These are phyloP conservation scores for Sporobolomyces pararoseus DNA, from an alignment of 768 basidiomycete species.

Conservation along the genomic window DNA sequence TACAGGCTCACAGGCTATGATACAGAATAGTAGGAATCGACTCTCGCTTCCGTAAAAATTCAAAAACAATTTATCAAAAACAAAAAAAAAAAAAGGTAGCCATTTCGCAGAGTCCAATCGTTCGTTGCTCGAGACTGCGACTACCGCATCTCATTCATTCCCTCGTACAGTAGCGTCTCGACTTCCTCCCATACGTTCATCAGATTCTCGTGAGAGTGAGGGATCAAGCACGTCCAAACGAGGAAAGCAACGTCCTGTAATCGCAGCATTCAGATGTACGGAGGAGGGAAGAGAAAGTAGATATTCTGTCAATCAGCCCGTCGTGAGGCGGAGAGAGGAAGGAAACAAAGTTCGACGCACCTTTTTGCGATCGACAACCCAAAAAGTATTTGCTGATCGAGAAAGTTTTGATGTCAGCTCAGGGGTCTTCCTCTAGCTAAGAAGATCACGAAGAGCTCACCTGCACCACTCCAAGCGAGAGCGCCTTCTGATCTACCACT, in stretches of 20 bases:
- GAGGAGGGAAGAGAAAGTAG: background rate
- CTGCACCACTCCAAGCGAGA: constrained; percentile 23
- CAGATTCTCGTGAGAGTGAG: background rate
- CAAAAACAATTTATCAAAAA: too few species aligned
- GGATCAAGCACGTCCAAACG: constrained; percentile 15
- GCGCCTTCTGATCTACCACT: constrained; percentile 4
- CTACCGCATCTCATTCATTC: constrained; percentile 1
- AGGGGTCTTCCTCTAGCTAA: background rate
- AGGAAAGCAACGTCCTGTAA: constrained; percentile 27
- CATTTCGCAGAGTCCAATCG: too few species aligned
- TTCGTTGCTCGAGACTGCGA: too few species aligned
- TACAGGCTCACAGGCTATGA: too few species aligned
- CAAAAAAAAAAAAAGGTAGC: too few species aligned
- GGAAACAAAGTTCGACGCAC: background rate
- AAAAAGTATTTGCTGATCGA: constrained; percentile 21
- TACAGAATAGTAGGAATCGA: too few species aligned
- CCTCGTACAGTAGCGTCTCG: constrained; percentile 18
- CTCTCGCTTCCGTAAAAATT: too few species aligned
- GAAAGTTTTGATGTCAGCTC: background rate
- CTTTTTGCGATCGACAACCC: constrained; percentile 26
- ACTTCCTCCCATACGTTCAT: constrained; percentile 18
- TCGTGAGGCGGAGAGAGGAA: background rate
- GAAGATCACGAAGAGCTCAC: too few species aligned
- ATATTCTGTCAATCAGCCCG: background rate
- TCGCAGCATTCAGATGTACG: background rate